A percentile compares a stretch with the other conserved stretches of the same genome.
phyloP scores from a whole-genome alignment of 1,139 yeast species.

The Pichia inconspicua region DNA sequence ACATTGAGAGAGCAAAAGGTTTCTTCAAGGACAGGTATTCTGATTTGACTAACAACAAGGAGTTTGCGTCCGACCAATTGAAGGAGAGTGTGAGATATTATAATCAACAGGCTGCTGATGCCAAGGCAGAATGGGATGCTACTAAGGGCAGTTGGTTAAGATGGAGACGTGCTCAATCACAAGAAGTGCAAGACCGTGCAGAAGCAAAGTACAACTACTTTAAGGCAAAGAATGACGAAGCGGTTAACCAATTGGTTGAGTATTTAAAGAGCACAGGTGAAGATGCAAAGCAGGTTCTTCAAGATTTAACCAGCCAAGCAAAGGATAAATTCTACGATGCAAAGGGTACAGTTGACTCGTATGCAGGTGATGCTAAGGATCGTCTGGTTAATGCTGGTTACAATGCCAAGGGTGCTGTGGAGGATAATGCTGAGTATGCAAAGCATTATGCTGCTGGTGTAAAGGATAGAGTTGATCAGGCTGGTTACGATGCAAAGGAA shows the following conservation, averaged over 20 bases:
- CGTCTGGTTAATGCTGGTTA: constrained; percentile 1
- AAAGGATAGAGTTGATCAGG: constrained; percentile 2
- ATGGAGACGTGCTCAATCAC: constrained; percentile 10
- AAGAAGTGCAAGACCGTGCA: constrained; percentile 8
- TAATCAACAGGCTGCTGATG: constrained; percentile 6
- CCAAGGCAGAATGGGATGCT: constrained; percentile 10
- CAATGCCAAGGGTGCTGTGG: neutral
- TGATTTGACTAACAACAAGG: constrained; percentile 23
- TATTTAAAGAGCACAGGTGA: constrained; percentile 1
- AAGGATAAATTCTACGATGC: constrained; percentile 2
- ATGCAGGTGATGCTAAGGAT: constrained; percentile 3
- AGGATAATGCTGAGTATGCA: neutral
- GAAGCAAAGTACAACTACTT: constrained; percentile 8
- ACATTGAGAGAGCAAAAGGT: constrained; percentile 22
- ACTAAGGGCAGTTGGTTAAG: constrained; percentile 9
- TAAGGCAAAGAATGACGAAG: constrained; percentile 7
- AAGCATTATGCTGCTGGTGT: constrained; percentile 5
- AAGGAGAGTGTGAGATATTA: constrained; percentile 4
- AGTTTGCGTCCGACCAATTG: constrained; percentile 22
- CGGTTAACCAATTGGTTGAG: constrained; percentile 2
- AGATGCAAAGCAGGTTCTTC: constrained; percentile 4
- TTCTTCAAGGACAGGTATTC: constrained; percentile 29
- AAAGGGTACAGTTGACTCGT: constrained; percentile 5
- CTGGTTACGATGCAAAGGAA: constrained; percentile 11
- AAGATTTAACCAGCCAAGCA: constrained; percentile 1